phyloP scores from a whole-genome alignment of 2,329 filamentous ascomycete genomes.

The Alternaria consortialis region DNA sequence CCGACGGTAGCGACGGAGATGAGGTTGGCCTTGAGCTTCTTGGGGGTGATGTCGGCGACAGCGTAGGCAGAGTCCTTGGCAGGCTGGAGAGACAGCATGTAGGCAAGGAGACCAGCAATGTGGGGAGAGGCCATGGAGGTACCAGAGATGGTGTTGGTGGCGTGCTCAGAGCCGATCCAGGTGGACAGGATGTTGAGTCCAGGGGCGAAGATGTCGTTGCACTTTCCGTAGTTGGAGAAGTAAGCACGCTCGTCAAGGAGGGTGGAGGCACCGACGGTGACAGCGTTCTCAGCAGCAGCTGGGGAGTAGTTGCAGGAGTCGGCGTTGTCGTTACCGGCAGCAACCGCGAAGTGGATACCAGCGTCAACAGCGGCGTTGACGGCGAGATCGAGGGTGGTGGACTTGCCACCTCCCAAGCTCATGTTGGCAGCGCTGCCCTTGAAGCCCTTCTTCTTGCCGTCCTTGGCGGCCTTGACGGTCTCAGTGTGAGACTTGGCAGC shows the following conservation, averaged over 20 bases:
- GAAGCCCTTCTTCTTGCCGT: constrained; percentile 92
- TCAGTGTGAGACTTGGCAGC: constrained; percentile 82
- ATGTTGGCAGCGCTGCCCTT: constrained; percentile 99
- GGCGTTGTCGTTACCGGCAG: constrained; percentile 97
- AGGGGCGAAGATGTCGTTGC: constrained; percentile 98
- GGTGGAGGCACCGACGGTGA: constrained; percentile 95
- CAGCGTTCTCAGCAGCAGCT: constrained; percentile 86
- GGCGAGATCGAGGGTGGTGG: constrained; percentile 84
- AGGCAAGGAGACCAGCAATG: constrained; percentile 94
- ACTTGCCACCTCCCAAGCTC: constrained; percentile 98
- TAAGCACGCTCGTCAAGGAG: constrained; percentile 96
- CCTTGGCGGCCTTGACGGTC: constrained; percentile 80
- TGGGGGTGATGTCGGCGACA: constrained; percentile 86
- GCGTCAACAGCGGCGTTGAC: constrained; percentile 92
- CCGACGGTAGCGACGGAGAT: constrained; percentile 82
- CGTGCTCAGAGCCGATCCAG: constrained; percentile 96
- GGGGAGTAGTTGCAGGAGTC: constrained; percentile 99
- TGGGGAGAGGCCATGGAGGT: constrained; percentile 99
- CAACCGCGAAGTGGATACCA: constrained; percentile 96
- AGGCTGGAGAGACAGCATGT: constrained; percentile 96
- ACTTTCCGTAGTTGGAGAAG: constrained; percentile 99
- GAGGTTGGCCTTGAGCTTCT: constrained; percentile 90
- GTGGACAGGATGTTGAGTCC: constrained; percentile 97
- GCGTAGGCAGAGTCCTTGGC: constrained; percentile 89
- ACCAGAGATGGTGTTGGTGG: constrained; percentile 98